Evolutionary conservation across 2,329 filamentous ascomycete species (phyloP).

Genomic region (Cladosporium halotolerans): DNA sequence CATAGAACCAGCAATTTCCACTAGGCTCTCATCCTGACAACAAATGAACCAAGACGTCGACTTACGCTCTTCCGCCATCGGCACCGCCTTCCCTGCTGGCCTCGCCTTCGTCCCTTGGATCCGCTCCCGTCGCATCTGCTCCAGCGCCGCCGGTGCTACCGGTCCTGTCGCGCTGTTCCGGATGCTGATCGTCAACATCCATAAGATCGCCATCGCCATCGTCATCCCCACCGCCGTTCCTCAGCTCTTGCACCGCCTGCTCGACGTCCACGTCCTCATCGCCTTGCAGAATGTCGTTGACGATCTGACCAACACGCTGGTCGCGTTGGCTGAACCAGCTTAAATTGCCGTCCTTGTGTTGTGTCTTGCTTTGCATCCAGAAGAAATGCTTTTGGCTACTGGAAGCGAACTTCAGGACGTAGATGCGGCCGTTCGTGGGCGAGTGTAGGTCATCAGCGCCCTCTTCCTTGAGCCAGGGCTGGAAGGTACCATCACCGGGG

Average conservation of each 20-base stretch:
- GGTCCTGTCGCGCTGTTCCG: conserved; percentile 51
- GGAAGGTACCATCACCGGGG: conserved; percentile 79
- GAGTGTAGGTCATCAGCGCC: conserved; percentile 55
- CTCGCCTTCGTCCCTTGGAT: conserved; percentile 84
- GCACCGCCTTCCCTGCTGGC: conserved; percentile 85
- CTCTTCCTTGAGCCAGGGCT: conserved; percentile 45
- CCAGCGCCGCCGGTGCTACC: conserved; percentile 74
- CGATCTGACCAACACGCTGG: conserved; percentile 78
- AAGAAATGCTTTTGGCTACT: conserved; percentile 89
- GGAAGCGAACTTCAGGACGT: conserved; percentile 86
- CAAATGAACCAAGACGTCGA: conserved; percentile 33
- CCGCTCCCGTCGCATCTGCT: conserved; percentile 79
- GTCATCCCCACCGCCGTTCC: conserved; percentile 55
- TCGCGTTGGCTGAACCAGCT: conserved; percentile 81
- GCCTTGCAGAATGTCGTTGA: conserved; percentile 77
- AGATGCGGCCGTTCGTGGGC: conserved; percentile 77
- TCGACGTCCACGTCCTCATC: conserved; percentile 73
- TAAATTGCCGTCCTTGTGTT: conserved; percentile 62
- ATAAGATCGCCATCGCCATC: conserved; percentile 44
- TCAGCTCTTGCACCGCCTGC: conserved; percentile 56
- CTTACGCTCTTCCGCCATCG: conserved; percentile 99
- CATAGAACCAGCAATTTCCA: no score
- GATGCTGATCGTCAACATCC: conserved; percentile 75
- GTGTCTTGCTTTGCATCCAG: conserved; percentile 90
- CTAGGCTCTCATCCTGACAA: background rate